Percentiles rank a stretch among this genome's conserved stretches.
Evolutionary conservation across 495 filamentous ascomycete genomes (phyloP).

Genomic region (Annulohypoxylon stygium): DNA sequence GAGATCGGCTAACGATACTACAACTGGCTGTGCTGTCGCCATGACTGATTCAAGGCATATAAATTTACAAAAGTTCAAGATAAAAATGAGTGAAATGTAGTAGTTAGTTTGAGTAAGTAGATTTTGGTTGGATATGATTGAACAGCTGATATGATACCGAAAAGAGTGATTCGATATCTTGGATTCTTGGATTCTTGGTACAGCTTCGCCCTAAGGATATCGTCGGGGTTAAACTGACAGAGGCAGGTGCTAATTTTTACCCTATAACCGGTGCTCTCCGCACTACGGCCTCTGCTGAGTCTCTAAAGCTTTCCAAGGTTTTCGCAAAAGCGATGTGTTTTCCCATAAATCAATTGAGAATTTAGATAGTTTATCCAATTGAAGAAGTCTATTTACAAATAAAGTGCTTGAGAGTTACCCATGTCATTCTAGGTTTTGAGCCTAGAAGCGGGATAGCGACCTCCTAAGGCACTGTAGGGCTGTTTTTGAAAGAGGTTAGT

Average conservation of each 20-base stretch:
- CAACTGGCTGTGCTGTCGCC: slow-evolving; percentile 59
- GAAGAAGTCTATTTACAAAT: background rate
- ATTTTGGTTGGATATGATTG: background rate
- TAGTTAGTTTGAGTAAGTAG: background rate
- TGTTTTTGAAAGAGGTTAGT: background rate
- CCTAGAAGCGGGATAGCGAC: background rate
- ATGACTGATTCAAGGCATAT: slow-evolving; percentile 6
- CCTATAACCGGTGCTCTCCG: slow-evolving; percentile 29
- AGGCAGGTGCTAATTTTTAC: background rate
- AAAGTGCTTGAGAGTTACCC: background rate
- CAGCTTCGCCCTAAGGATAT: slow-evolving; percentile 37
- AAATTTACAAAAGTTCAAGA: background rate
- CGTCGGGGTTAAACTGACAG: slow-evolving; percentile 35
- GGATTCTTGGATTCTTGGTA: slow-evolving; percentile 20
- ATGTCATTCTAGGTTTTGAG: background rate
- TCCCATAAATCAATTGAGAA: background rate
- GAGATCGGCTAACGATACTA: slow-evolving; percentile 65
- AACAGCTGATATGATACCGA: background rate
- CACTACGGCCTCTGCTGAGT: background rate
- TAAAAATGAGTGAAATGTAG: background rate
- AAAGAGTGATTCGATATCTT: slow-evolving; percentile 16
- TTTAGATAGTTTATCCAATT: background rate
- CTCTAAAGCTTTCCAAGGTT: too few species aligned
- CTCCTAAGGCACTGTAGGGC: background rate
- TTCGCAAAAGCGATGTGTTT: background rate